Evolutionary conservation across 2,329 filamentous ascomycete species (phyloP).

Genomic region (Colletotrichum siamense): DNA sequence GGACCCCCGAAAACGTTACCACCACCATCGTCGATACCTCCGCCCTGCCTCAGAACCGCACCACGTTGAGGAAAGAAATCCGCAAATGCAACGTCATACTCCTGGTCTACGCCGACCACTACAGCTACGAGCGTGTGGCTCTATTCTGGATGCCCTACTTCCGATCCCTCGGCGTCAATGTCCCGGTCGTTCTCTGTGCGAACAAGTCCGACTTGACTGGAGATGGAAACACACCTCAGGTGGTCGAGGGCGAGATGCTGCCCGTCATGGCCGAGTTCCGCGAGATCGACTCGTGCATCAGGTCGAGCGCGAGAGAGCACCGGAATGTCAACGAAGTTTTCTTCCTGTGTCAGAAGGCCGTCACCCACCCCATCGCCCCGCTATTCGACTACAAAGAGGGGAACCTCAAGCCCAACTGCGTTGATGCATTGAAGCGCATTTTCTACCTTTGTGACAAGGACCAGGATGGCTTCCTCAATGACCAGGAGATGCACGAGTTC

Average conservation of each 20-base stretch:
- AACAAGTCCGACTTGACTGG: slow-evolving; percentile 93
- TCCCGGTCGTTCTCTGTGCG: slow-evolving; percentile 94
- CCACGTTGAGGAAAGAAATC: slow-evolving; percentile 89
- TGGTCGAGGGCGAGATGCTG: slow-evolving; percentile 96
- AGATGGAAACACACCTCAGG: slow-evolving; percentile 78
- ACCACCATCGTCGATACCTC: slow-evolving; percentile 98
- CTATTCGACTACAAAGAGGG: slow-evolving; percentile 96
- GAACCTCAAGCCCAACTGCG: slow-evolving; percentile 84
- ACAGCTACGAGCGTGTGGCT: slow-evolving; percentile 96
- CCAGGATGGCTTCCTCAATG: slow-evolving; percentile 90
- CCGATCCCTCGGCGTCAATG: slow-evolving; percentile 95
- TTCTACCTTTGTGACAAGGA: slow-evolving; percentile 98
- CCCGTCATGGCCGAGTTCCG: slow-evolving; percentile 99
- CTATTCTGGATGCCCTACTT: slow-evolving; percentile 99
- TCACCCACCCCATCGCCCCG: slow-evolving; percentile 95
- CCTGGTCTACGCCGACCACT: slow-evolving; percentile 96
- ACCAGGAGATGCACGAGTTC: slow-evolving; percentile 89
- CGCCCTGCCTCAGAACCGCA: slow-evolving; percentile 90
- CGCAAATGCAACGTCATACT: slow-evolving; percentile 97
- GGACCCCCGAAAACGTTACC: slow-evolving; percentile 94
- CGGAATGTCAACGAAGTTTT: slow-evolving; percentile 96
- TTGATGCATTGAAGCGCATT: slow-evolving; percentile 84
- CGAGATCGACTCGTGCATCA: slow-evolving; percentile 97
- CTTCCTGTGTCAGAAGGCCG: slow-evolving; percentile 97
- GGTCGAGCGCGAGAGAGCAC: slow-evolving; percentile 90